Evolutionary conservation across 179 eudicot genomes (phyloP), one percentile per base, ranked within the genome.

Genomic region (Spergularia azorica): DNA sequence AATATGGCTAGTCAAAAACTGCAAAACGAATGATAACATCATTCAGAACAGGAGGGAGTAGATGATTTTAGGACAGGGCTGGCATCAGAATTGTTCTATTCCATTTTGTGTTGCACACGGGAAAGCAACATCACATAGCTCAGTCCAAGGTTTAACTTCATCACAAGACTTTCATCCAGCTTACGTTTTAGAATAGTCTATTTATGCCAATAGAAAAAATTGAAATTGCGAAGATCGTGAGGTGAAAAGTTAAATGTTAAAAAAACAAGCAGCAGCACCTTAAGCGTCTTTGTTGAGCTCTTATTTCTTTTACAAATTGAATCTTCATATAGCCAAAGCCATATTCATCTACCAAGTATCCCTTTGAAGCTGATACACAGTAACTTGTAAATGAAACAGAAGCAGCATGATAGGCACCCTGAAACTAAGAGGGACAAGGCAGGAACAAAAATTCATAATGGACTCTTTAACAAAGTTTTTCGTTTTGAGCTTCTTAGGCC

Each of bases 101-200:
- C 94, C 99, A 75, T 96, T 96, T 76, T 94, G 99, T 17, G 88
- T 90, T 61, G 98, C 96, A 80, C 99, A 96, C 50, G 99, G 94
- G 83, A 96, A 96, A 82, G 96, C 99, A 81, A 94, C 86, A 81
- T 96, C 99, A 84, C 94, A 96, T 73, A 94, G 89, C 85, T 96
- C 99, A 73, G 58, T 90, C 99, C 99, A 96, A 81, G 99, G 99
- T 84, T 92, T 96, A 57, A 92, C 92, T 81, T 92, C 98, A 75
- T 96, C 99, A 81, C 85, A 96, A 80, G 90, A 96, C 87, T 94
- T 96, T 21, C 98, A 86, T 66, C 98, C 89, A 79, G 98, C 98
- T 74, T 96, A 94, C 32, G 98, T 90, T 76, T 96, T 96, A 73
- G 98, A 90, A 81, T 94, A 96, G 80, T 90, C 99, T 95, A 89